Evolutionary conservation across 1,139 yeast species (phyloP).

Genomic region (Geotrichum macrosporum): DNA sequence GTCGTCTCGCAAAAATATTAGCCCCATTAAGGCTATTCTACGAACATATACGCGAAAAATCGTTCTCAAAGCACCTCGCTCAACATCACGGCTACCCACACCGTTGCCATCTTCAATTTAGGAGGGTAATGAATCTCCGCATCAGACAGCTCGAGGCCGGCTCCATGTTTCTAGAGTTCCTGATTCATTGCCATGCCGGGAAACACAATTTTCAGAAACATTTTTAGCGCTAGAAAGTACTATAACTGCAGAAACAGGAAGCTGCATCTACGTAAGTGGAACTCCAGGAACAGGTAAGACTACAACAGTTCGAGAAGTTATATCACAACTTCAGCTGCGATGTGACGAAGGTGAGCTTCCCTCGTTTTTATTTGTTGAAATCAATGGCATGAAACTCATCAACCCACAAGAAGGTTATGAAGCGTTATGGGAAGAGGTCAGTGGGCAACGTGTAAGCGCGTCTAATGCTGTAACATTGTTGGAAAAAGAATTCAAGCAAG

Average conservation of each 20-base stretch:
- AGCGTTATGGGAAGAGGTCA: conserved; percentile 68
- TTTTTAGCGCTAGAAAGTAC: background rate
- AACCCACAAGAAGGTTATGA: conserved; percentile 88
- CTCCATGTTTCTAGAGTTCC: conserved; percentile 52
- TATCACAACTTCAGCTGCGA: conserved; percentile 53
- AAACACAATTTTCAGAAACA: background rate
- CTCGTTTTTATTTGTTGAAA: conserved; percentile 70
- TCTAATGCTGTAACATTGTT: conserved; percentile 57
- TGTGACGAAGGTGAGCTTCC: conserved; percentile 46
- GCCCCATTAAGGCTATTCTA: conserved; percentile 16
- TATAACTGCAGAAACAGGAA: background rate
- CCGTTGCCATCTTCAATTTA: background rate
- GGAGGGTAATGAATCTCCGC: conserved; percentile 4
- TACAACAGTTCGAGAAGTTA: conserved; percentile 83
- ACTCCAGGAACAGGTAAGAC: conserved; percentile 99
- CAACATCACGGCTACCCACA: conserved; percentile 4
- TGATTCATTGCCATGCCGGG: background rate
- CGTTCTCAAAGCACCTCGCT: conserved; percentile 16
- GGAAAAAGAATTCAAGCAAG: conserved; percentile 48
- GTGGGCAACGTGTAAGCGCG: conserved; percentile 53
- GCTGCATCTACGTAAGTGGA: conserved; percentile 47
- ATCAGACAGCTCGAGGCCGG: conserved; percentile 45
- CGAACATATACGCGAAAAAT: conserved; percentile 19
- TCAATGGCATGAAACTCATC: conserved; percentile 82
- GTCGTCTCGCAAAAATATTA: conserved; percentile 10